Evolutionary conservation across 495 filamentous ascomycete genomes (phyloP).

Genomic region (Cercophora sp.): DNA sequence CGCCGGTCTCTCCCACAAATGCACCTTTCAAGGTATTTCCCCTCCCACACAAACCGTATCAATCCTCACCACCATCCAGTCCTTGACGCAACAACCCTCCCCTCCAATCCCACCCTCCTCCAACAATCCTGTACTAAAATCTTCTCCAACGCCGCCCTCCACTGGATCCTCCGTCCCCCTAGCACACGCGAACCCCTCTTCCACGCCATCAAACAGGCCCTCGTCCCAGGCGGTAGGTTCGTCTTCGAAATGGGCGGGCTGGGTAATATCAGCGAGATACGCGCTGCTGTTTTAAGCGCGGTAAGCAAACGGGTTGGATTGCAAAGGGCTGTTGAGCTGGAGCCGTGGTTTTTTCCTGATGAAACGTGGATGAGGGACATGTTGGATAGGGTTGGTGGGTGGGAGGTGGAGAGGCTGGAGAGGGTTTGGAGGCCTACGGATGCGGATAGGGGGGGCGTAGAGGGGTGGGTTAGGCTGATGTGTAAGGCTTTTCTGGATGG

Average conservation of each 20-base stretch:
- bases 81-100: constrained; percentile 33
- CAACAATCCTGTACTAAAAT: constrained; percentile 52
- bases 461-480: constrained; percentile 69
- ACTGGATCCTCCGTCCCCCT: constrained; percentile 63
- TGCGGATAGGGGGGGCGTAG: constrained; percentile 55
- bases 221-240: constrained; percentile 57
- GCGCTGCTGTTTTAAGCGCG: constrained; percentile 51
- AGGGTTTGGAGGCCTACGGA: constrained; percentile 61
- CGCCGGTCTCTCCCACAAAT: constrained; percentile 22
- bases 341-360: constrained; percentile 74
- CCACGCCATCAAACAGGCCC: constrained; percentile 39
- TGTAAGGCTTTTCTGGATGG: constrained; percentile 53
- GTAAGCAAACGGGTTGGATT: constrained; percentile 52
- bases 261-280: constrained; percentile 66
- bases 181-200: constrained; percentile 39
- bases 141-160: constrained; percentile 75
- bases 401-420: constrained; percentile 58
- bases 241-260: constrained; percentile 72
- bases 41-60: neutral
- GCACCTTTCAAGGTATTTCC: constrained; percentile 41
- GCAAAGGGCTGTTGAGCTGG: constrained; percentile 40
- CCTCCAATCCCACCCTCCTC: constrained; percentile 21
- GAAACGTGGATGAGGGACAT: constrained; percentile 50
- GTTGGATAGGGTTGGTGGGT: constrained; percentile 53
- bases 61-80: constrained; percentile 18